phyloP scores from a whole-genome alignment of 164 flowering plant species.

The Vitis riparia region DNA sequence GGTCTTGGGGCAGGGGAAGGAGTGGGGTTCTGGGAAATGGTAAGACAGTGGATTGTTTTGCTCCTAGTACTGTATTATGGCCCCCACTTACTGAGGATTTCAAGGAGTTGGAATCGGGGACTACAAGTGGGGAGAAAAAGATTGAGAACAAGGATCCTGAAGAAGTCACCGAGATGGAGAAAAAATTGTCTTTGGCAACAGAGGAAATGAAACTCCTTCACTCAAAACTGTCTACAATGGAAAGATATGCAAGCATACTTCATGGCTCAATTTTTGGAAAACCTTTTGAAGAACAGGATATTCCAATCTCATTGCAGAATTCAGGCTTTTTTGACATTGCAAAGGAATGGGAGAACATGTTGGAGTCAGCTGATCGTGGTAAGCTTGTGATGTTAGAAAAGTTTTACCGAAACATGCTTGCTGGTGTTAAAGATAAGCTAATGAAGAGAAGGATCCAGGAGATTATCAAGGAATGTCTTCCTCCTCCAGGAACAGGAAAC shows the following conservation, averaged over 20 bases:
- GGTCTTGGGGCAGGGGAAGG: slow-evolving; percentile 92
- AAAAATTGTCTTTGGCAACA: slow-evolving; percentile 43
- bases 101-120: slow-evolving; percentile 25
- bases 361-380: slow-evolving; percentile 64
- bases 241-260: slow-evolving; percentile 67
- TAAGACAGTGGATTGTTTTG: slow-evolving; percentile 42
- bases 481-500: slow-evolving; percentile 28
- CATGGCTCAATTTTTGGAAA: slow-evolving; percentile 76
- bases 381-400: slow-evolving; percentile 61
- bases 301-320: slow-evolving; percentile 50
- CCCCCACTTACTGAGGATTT: slow-evolving; percentile 59
- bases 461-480: slow-evolving; percentile 60
- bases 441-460: slow-evolving; percentile 77
- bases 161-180: slow-evolving; percentile 35
- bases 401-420: slow-evolving; percentile 71
- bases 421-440: slow-evolving; percentile 68
- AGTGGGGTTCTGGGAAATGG: slow-evolving; percentile 87
- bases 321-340: slow-evolving; percentile 58
- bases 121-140: slow-evolving; percentile 4
- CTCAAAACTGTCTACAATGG: slow-evolving; percentile 60
- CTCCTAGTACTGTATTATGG: slow-evolving; percentile 67
- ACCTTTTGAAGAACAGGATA: slow-evolving; percentile 62
- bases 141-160: slow-evolving; percentile 17
- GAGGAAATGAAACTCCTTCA: slow-evolving; percentile 60
- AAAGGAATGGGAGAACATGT: slow-evolving; percentile 80